These are phyloP conservation scores for Luffa aegyptiaca DNA, from an alignment of 306 rosid genomes.

Conservation along the genomic window DNA sequence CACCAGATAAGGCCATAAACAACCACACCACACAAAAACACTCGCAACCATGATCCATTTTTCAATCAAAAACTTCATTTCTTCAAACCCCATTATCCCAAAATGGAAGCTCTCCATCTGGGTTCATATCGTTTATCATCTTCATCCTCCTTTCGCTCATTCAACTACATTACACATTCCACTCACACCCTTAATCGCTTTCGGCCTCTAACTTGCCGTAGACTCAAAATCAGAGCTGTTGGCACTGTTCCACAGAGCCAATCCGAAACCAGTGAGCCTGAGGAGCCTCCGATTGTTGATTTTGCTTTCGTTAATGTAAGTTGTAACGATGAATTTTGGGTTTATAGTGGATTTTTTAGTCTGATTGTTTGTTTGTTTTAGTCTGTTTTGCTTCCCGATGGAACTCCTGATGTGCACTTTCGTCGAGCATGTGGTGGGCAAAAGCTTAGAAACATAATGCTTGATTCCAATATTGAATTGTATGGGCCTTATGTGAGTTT, in stretches of 20 bases:
- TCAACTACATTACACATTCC: slow-evolving; percentile 25
- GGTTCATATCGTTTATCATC: slow-evolving; percentile 26
- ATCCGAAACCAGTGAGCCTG: slow-evolving; percentile 31
- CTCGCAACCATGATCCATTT: background rate
- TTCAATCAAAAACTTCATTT: background rate
- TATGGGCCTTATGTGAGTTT: slow-evolving; percentile 76
- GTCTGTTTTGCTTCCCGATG: slow-evolving; percentile 90
- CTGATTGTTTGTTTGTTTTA: slow-evolving; percentile 13
- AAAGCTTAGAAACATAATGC: slow-evolving; percentile 69
- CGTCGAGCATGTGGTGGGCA: slow-evolving; percentile 72
- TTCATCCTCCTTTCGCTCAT: slow-evolving; percentile 22
- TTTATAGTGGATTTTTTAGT: background rate
- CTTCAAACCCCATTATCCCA: background rate
- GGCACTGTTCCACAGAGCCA: slow-evolving; percentile 43
- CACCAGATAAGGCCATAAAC: slow-evolving; percentile 41
- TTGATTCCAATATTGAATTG: slow-evolving; percentile 65
- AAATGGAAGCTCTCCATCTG: slow-evolving; percentile 41
- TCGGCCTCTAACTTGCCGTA: slow-evolving; percentile 20
- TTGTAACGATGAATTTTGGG: background rate
- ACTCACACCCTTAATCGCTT: slow-evolving; percentile 18
- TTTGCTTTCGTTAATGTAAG: slow-evolving; percentile 80
- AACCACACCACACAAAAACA: slow-evolving; percentile 11
- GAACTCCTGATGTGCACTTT: slow-evolving; percentile 73
- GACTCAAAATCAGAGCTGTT: slow-evolving; percentile 46
- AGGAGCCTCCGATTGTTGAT: slow-evolving; percentile 41